Percentiles rank a stretch among this genome's conserved stretches.
Conservation (phyloP, 768 basidiomycete species). For the Terana coerulea region DNA sequence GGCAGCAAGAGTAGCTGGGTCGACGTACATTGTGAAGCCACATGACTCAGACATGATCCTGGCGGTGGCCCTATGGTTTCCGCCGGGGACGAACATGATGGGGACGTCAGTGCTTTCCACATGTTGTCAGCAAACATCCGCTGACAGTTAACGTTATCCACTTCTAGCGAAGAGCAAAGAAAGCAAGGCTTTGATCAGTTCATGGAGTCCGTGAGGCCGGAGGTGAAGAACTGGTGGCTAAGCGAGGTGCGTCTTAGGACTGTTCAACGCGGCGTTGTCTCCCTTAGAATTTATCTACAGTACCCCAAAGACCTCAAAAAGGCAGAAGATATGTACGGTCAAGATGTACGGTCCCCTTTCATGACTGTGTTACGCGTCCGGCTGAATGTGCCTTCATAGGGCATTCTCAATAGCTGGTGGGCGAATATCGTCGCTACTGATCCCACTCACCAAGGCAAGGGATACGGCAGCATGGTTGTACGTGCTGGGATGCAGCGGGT, state of each 20-base stretch:
- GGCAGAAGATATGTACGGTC: not conserved
- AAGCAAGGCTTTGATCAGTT: not conserved
- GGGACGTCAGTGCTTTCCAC: not conserved
- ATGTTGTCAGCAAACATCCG: not conserved
- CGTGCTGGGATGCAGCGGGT: too few species aligned
- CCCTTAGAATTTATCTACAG: not conserved
- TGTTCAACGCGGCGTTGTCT: not conserved
- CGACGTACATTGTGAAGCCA: not conserved
- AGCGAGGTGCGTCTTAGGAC: not conserved
- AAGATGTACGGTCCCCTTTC: not conserved
- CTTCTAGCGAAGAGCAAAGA: conserved; percentile 3
- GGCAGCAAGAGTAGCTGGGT: not conserved
- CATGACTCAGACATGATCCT: not conserved
- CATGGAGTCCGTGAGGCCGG: not conserved
- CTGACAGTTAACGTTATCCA: too few species aligned
- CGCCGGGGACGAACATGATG: not conserved
- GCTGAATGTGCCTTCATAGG: too few species aligned
- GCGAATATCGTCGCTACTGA: not conserved
- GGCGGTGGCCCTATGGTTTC: not conserved
- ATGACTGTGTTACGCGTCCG: too few species aligned
- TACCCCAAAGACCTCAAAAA: not conserved
- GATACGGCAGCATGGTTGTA: not conserved
- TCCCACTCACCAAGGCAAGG: not conserved
- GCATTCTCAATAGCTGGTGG: not conserved
- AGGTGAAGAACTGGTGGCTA: not conserved